phyloP scores from a whole-genome alignment of 495 filamentous ascomycete species.

The Bacidia rubella region DNA sequence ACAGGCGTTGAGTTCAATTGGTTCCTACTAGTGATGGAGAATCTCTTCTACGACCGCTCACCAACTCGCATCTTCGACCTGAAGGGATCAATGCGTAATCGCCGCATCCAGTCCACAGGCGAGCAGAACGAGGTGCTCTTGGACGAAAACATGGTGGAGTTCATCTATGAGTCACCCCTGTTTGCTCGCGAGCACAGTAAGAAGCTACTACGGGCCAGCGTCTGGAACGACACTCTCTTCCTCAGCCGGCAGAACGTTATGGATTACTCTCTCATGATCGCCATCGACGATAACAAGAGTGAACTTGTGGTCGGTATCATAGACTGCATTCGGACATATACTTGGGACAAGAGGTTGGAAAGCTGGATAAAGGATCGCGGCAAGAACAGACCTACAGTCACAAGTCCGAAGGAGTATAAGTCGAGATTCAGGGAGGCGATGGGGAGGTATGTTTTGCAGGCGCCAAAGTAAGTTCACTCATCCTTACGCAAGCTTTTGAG shows the following conservation, averaged over 20 bases:
- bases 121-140: conserved; percentile 92
- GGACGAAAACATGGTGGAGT: conserved; percentile 99
- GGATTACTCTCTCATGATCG: conserved; percentile 98
- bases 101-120: conserved; percentile 86
- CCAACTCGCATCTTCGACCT: conserved; percentile 93
- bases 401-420: conserved; percentile 95
- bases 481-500: neutral
- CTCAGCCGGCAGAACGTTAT: conserved; percentile 87
- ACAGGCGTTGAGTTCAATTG: conserved; percentile 92
- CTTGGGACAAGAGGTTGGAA: conserved; percentile 98
- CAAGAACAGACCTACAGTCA: conserved; percentile 86
- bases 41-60: conserved; percentile 90
- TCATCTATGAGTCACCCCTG: conserved; percentile 92
- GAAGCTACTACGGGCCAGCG: conserved; percentile 64
- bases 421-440: conserved; percentile 92
- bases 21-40: conserved; percentile 93
- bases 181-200: conserved; percentile 90
- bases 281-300: conserved; percentile 75
- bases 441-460: conserved; percentile 74
- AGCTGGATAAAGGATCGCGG: conserved; percentile 95
- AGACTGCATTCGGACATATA: conserved; percentile 96
- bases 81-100: conserved; percentile 96
- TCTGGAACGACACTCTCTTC: conserved; percentile 96
- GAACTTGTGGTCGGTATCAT: conserved; percentile 97
- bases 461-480: conserved; percentile 42